Evolutionary conservation across 352 stramenopile genomes (phyloP), one percentile per base, ranked within the genome.

Genomic region (Phytophthora lateralis): DNA sequence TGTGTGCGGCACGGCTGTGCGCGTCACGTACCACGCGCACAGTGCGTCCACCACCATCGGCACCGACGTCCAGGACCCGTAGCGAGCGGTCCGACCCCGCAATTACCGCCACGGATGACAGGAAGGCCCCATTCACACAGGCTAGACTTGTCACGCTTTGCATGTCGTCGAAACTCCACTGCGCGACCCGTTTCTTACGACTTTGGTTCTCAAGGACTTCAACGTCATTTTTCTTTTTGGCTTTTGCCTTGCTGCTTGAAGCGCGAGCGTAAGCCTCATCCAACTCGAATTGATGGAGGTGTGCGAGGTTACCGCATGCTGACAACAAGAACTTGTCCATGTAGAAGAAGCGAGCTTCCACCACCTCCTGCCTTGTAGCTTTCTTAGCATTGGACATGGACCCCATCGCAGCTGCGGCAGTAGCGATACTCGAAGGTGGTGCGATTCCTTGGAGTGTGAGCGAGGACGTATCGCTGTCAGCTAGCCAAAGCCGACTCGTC

Each of bases 321-420:
- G 84, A 86, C 6, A 93, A 52, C 24, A 95, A 57, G 48, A 96
- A 96, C 62, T 91, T 91, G 69, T 96, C 88, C 82, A 95, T 89
- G 65, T 94, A 95, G 55, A 93, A 96, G 52, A 96, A 96, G 21
- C 66, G 59, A 15, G 81, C 78, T 56, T 91, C 79, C 15, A 85
- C 63, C 18, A 95, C 64, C n/a, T 89, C 79, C 29, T 82, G 76
- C 48, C 71, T 66, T 15, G 71, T 60, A 21, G 55, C 55, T 50
- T 82, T 89, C 60, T 88, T 88, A 20, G 76, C 64, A 38, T 66
- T 87, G 37, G 51, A 66, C 26, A 68, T 54, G 2, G 68, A 56
- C n/a, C 60, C 53, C 56, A 60, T 62, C 7, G 65, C 75, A 26
- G 58, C 43, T 4, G 76, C 63, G 14, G 76, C 71, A 12, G 66